A percentile compares a stretch with the other conserved stretches of the same genome.
phyloP scores from a whole-genome alignment of 2,329 filamentous ascomycete genomes.

The Phaeosphaeriaceae sp. region DNA sequence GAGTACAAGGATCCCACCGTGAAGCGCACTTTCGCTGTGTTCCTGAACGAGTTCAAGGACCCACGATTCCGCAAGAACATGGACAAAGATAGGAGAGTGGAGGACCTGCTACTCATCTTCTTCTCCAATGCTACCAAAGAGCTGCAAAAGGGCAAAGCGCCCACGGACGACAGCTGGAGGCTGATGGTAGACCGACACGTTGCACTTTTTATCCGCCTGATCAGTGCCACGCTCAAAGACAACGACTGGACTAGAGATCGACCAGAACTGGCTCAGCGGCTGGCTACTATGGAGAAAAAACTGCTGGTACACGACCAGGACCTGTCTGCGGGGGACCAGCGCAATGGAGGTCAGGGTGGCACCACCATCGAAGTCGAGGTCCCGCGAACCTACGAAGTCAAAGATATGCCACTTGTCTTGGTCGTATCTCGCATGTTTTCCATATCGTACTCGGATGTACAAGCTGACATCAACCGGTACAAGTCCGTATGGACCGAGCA shows the following conservation, averaged over 20 bases:
- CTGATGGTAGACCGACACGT: slow-evolving; percentile 92
- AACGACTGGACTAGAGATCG: slow-evolving; percentile 86
- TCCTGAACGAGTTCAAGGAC: slow-evolving; percentile 92
- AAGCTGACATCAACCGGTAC: slow-evolving; percentile 85
- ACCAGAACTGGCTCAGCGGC: slow-evolving; percentile 80
- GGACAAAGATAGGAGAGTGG: slow-evolving; percentile 91
- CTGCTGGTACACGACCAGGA: slow-evolving; percentile 94
- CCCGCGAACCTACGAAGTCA: slow-evolving; percentile 88
- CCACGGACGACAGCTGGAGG: slow-evolving; percentile 89
- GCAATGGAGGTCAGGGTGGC: slow-evolving; percentile 65
- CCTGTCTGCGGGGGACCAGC: slow-evolving; percentile 69
- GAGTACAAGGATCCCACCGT: slow-evolving; percentile 91
- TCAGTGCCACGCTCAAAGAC: slow-evolving; percentile 80
- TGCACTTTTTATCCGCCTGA: slow-evolving; percentile 88
- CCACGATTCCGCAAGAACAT: slow-evolving; percentile 87
- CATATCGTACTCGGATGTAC: slow-evolving; percentile 78
- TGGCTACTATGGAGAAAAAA: slow-evolving; percentile 89
- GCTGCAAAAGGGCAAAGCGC: slow-evolving; percentile 76
- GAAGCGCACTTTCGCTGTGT: slow-evolving; percentile 92
- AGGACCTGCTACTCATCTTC: slow-evolving; percentile 94
- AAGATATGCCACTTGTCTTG: slow-evolving; percentile 95
- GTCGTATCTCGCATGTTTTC: slow-evolving; percentile 87
- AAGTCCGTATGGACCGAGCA: slow-evolving; percentile 88
- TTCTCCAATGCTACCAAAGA: slow-evolving; percentile 95
- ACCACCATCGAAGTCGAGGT: slow-evolving; percentile 81